phyloP scores from a whole-genome alignment of 1,284 basidiomycete genomes.

The Peniophora sp. region DNA sequence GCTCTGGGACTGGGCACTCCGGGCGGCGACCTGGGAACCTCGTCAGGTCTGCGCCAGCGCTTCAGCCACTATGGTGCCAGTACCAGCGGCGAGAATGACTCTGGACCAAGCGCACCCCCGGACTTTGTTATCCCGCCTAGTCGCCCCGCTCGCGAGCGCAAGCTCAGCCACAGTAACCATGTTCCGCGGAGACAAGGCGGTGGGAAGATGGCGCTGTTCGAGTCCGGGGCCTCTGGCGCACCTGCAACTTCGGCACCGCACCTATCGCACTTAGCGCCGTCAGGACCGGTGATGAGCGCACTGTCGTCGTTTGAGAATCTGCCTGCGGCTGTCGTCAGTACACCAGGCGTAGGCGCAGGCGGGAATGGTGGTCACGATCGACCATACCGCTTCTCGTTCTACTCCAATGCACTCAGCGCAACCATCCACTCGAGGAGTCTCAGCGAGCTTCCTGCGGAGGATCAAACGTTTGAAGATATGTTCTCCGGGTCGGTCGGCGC shows the following conservation, averaged over 20 bases:
- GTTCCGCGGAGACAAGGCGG: conserved; percentile 59
- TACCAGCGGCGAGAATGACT: neutral
- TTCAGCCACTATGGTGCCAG: neutral
- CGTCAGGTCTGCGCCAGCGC: conserved; percentile 8
- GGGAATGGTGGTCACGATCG: conserved; percentile 60
- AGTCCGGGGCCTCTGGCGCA: conserved; percentile 47
- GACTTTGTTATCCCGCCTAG: conserved; percentile 21
- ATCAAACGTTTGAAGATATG: conserved; percentile 89
- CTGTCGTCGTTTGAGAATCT: conserved; percentile 25
- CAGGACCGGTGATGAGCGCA: conserved; percentile 18
- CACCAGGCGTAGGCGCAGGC: conserved; percentile 10
- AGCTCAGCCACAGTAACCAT: conserved; percentile 74
- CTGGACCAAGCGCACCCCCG: conserved; percentile 6
- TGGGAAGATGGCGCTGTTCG: conserved; percentile 90
- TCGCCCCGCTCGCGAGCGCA: conserved; percentile 59
- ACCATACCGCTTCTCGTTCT: conserved; percentile 98
- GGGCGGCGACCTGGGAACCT: conserved; percentile 11
- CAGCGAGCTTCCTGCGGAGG: conserved; percentile 89
- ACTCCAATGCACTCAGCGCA: conserved; percentile 87
- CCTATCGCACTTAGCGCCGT: conserved; percentile 18
- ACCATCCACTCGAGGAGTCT: conserved; percentile 94
- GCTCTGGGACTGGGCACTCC: conserved; percentile 43
- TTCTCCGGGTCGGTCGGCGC: conserved; percentile 57
- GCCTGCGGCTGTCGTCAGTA: conserved; percentile 6
- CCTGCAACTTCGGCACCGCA: conserved; percentile 35